Evolutionary conservation across 2,329 filamentous ascomycete genomes (phyloP).

Genomic region (Truncatella angustata): DNA sequence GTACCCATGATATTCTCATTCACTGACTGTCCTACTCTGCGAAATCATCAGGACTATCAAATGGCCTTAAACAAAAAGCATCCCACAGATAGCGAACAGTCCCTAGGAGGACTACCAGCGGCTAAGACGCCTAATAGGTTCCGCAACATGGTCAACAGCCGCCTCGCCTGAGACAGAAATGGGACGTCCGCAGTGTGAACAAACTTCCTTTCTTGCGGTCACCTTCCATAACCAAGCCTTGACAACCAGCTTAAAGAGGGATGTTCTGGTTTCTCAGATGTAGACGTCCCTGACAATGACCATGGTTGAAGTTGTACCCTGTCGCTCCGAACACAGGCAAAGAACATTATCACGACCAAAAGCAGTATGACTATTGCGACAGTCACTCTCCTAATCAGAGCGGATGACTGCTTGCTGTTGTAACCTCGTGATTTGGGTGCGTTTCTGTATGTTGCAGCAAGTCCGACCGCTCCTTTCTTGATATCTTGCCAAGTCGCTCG

Average conservation of each 20-base stretch:
- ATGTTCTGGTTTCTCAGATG: neutral
- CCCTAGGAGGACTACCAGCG: too few relatives aligned
- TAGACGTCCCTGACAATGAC: neutral
- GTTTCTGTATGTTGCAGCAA: neutral
- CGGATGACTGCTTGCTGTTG: neutral
- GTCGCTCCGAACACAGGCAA: neutral
- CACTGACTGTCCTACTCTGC: too few relatives aligned
- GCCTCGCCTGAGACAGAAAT: too few relatives aligned
- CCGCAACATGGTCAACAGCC: too few relatives aligned
- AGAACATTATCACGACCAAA: neutral
- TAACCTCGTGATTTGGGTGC: neutral
- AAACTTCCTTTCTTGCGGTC: too few relatives aligned
- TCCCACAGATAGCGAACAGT: too few relatives aligned
- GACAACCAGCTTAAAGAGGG: neutral
- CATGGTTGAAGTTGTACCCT: neutral
- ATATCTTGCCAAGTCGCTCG: conserved; percentile 29
- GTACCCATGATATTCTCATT: too few relatives aligned
- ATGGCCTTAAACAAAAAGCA: too few relatives aligned
- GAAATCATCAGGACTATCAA: too few relatives aligned
- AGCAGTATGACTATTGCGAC: neutral
- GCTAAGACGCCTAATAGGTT: too few relatives aligned
- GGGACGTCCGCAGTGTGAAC: too few relatives aligned
- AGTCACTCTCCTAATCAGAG: neutral
- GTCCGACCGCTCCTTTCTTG: neutral
- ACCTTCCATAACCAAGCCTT: neutral